A percentile compares a stretch with the other conserved stretches of the same genome.
Conservation (phyloP, 192 early-diverging fungal species). For the Coemansia sp. region DNA sequence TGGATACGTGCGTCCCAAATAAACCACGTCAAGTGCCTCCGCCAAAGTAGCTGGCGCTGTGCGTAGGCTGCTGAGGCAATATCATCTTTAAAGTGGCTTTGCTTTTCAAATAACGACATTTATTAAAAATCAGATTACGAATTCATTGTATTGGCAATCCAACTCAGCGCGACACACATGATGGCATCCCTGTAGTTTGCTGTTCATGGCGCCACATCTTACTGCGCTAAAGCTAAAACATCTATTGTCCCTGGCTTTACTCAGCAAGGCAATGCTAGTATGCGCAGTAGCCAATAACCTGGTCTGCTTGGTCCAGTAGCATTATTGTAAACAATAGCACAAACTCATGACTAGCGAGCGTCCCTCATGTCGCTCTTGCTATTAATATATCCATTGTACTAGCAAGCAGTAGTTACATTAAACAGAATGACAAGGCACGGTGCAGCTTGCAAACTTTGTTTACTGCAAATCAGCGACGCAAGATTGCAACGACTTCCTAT, state of each 20-base stretch:
- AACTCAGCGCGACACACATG: not conserved
- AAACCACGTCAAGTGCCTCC: too few relatives aligned
- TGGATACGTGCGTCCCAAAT: constrained; percentile 37
- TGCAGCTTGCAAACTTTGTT: not conserved
- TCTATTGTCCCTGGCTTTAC: not conserved
- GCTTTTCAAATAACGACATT: too few relatives aligned
- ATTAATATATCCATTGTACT: not conserved
- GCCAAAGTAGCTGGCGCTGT: constrained; percentile 3
- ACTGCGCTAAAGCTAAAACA: not conserved
- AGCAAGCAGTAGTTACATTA: not conserved
- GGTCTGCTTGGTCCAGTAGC: not conserved
- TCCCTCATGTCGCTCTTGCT: not conserved
- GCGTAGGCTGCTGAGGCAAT: not conserved
- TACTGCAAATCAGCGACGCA: not conserved
- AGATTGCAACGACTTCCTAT: not conserved
- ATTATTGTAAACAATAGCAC: not conserved
- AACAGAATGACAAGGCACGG: too few relatives aligned
- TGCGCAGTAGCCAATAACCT: not conserved
- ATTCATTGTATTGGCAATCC: too few relatives aligned
- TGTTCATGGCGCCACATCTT: not conserved
- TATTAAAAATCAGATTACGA: too few relatives aligned
- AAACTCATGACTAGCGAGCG: not conserved
- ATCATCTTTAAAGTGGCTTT: not conserved
- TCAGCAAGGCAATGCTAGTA: not conserved
- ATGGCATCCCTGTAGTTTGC: not conserved